These are phyloP conservation scores for Diaporthe velutina DNA, from an alignment of 2,329 filamentous ascomycete genomes.

Conservation along the genomic window DNA sequence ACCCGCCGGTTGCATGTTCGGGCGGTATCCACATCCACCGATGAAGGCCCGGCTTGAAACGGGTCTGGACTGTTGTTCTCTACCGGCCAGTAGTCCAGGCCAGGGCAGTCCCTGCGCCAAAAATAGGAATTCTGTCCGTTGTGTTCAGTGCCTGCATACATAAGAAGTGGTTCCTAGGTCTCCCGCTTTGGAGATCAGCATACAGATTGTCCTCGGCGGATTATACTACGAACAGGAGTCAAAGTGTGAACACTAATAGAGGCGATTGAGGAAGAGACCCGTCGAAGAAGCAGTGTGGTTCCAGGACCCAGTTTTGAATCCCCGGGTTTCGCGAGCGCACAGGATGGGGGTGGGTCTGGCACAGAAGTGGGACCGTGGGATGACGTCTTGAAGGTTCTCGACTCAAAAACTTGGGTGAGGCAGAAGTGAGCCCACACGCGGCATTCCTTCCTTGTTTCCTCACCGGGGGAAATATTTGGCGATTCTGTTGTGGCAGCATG, in stretches of 20 bases:
- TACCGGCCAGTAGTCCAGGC: background rate
- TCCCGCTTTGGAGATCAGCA: background rate
- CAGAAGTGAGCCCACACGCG: background rate
- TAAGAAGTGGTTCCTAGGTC: background rate
- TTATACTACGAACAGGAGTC: background rate
- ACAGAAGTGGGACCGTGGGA: slow-evolving; percentile 8
- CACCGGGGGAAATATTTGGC: background rate
- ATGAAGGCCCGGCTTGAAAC: slow-evolving; percentile 18
- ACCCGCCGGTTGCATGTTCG: background rate
- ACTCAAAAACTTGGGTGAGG: slow-evolving; percentile 9
- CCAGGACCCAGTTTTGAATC: slow-evolving; percentile 2
- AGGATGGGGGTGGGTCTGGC: slow-evolving; percentile 26
- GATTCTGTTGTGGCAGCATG: background rate
- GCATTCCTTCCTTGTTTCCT: background rate
- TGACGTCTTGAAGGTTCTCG: slow-evolving; percentile 14
- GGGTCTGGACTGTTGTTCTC: background rate
- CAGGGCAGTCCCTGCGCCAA: background rate
- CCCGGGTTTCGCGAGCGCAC: background rate
- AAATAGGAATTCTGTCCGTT: slow-evolving; percentile 1
- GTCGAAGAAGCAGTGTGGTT: slow-evolving; percentile 11
- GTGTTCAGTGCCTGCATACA: background rate
- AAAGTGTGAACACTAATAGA: background rate
- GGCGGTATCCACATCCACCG: slow-evolving; percentile 11
- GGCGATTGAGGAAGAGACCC: background rate
- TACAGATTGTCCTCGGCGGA: background rate